These are phyloP conservation scores for Pleodorina starrii DNA, from an alignment of 139 green algal species.

Conservation along the genomic window DNA sequence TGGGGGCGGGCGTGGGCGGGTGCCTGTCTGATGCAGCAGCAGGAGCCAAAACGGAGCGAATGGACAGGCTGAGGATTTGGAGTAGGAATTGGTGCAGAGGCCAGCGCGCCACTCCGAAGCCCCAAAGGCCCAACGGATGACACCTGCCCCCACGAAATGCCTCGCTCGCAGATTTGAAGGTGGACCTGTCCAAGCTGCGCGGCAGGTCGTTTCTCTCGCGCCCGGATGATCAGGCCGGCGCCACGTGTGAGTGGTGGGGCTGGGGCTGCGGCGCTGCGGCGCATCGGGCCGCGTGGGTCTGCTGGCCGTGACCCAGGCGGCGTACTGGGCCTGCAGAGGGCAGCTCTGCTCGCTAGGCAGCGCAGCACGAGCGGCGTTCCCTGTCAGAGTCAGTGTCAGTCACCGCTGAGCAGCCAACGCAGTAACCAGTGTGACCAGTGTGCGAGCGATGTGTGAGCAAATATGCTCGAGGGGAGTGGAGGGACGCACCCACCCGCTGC, in stretches of 20 bases:
- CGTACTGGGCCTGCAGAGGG: neutral
- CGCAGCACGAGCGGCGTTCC: neutral
- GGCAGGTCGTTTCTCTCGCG: constrained; percentile 35
- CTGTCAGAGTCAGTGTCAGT: neutral
- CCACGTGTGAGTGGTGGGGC: neutral
- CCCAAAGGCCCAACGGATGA: neutral
- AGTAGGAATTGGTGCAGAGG: neutral
- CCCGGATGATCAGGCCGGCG: neutral
- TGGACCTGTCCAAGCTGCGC: neutral
- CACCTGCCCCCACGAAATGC: neutral
- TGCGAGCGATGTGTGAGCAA: too few species aligned
- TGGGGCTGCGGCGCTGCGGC: neutral
- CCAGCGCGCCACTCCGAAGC: too few species aligned
- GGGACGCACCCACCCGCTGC: too few species aligned
- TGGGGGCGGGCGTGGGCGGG: neutral
- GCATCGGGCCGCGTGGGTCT: neutral
- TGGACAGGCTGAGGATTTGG: neutral
- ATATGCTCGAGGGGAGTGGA: too few species aligned
- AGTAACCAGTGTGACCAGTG: neutral
- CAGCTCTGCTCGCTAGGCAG: too few species aligned
- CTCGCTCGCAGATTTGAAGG: neutral
- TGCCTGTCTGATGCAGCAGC: neutral
- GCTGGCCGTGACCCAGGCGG: neutral
- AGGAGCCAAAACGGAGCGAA: neutral
- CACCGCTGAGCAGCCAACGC: neutral